Conservation (phyloP, 176 grass and related monocot species). For the Elymus sibiricus region DNA sequence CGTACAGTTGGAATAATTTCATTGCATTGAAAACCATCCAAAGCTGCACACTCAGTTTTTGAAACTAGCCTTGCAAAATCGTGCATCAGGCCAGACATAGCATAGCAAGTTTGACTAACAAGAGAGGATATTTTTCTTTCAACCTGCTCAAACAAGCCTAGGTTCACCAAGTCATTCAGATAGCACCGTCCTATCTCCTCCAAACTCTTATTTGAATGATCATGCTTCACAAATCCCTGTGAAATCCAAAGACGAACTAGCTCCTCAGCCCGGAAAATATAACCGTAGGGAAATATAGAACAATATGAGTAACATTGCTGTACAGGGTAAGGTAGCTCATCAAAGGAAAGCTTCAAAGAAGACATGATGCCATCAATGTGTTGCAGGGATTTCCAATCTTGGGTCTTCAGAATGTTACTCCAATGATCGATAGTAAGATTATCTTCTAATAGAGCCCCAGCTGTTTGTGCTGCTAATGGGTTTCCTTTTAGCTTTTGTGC, state of each 20-base stretch:
- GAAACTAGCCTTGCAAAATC: conserved; percentile 27
- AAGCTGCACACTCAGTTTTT: neutral
- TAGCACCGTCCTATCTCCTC: conserved; percentile 32
- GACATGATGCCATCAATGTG: conserved; percentile 6
- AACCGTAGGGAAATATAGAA: neutral
- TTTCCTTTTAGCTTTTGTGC: neutral
- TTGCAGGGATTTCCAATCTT: conserved; percentile 18
- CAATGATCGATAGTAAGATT: neutral
- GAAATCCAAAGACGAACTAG: conserved; percentile 33
- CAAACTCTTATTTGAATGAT: neutral
- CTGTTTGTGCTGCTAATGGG: conserved; percentile 34
- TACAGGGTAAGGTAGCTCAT: neutral
- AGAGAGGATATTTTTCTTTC: neutral
- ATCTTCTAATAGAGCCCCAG: neutral
- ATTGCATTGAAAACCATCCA: neutral
- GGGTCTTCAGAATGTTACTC: conserved; percentile 4
- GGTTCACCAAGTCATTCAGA: conserved; percentile 14
- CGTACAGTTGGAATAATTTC: neutral
- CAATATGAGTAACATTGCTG: neutral
- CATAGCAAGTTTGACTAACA: neutral
- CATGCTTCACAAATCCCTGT: conserved; percentile 34
- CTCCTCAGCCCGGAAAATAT: neutral
- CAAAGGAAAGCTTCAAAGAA: conserved; percentile 13
- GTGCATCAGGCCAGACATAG: conserved; percentile 11
- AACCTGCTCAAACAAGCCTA: neutral